Percentiles rank a stretch among this genome's conserved stretches.
Conservation (phyloP, 2,329 filamentous ascomycete species). For the Colletotrichum cordylinicola region DNA sequence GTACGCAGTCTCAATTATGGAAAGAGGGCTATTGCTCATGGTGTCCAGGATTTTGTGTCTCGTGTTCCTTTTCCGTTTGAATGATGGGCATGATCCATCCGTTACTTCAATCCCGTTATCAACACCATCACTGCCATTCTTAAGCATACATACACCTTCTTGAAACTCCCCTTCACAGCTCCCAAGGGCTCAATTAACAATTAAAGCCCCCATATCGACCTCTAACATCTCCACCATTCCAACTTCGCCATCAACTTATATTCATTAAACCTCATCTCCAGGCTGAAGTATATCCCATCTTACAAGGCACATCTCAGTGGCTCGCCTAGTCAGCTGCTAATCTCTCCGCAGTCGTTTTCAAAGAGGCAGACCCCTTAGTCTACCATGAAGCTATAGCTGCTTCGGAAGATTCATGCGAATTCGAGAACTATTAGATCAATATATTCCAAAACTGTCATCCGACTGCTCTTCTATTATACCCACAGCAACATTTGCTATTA, state of each 20-base stretch:
- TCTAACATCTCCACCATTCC: not conserved
- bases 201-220: not conserved
- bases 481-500: not conserved
- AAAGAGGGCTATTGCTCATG: not conserved
- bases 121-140: not conserved
- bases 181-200: not conserved
- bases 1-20: not conserved
- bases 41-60: not conserved
- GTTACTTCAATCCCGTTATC: not conserved
- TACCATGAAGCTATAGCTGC: not conserved
- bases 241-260: not conserved
- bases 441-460: not conserved
- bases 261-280: not conserved
- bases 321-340: not conserved
- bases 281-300: not conserved
- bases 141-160: not conserved
- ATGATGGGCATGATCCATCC: not conserved
- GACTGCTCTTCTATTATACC: not conserved
- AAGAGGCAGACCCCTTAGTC: not conserved
- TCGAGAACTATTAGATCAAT: not conserved
- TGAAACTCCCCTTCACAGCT: not conserved
- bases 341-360: not conserved
- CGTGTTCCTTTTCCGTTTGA: not conserved
- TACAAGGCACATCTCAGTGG: not conserved
- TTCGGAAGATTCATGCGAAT: not conserved